Conservation (phyloP, 257 asterid species). For the Nicotiana tomentosiformis region DNA sequence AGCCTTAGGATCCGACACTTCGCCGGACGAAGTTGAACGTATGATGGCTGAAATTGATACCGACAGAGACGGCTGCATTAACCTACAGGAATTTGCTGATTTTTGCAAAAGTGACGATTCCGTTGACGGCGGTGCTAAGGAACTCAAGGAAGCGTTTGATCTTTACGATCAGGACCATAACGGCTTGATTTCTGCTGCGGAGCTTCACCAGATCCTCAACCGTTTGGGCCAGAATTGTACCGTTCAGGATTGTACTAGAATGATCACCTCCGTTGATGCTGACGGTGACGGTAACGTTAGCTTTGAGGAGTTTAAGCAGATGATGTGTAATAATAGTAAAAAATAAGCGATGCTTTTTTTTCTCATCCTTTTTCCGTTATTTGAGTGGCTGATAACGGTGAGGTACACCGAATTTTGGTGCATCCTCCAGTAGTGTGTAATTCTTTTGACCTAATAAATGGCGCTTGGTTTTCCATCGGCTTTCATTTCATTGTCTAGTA, state of each 20-base stretch:
- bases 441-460: background rate
- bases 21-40: conserved; percentile 42
- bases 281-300: conserved; percentile 74
- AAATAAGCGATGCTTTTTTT: background rate
- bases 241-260: conserved; percentile 49
- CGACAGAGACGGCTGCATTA: conserved; percentile 79
- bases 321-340: conserved; percentile 47
- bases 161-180: conserved; percentile 74
- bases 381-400: background rate
- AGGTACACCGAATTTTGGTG: conserved; percentile 1
- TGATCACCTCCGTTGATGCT: conserved; percentile 74
- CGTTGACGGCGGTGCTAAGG: conserved; percentile 37
- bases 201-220: conserved; percentile 66
- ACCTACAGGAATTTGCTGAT: conserved; percentile 57
- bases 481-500: too few relatives aligned
- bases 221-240: conserved; percentile 72
- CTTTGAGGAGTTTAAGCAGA: conserved; percentile 65
- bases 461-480: background rate
- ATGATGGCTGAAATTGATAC: conserved; percentile 78
- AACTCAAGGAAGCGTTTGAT: conserved; percentile 73
- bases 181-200: conserved; percentile 70
- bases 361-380: background rate
- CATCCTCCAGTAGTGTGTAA: background rate
- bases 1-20: conserved; percentile 58
- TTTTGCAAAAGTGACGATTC: conserved; percentile 43